phyloP scores from a whole-genome alignment of 495 filamentous ascomycete genomes.

The Daldinia loculata region DNA sequence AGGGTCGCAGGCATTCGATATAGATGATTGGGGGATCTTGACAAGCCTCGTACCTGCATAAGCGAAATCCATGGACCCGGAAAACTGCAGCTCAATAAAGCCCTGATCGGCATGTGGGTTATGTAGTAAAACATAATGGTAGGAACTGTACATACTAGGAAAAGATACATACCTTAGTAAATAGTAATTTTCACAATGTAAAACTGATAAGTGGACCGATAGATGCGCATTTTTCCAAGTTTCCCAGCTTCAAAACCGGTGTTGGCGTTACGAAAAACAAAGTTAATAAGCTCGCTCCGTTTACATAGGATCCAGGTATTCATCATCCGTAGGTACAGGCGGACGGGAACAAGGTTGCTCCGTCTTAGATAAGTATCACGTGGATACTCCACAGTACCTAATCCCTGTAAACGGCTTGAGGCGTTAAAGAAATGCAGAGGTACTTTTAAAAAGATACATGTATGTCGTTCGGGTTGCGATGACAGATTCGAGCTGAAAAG shows the following conservation, averaged over 20 bases:
- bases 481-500: neutral
- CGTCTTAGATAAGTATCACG: neutral
- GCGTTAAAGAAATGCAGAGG: neutral
- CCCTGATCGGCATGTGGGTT: neutral
- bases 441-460: neutral
- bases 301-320: too few species aligned
- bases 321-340: neutral
- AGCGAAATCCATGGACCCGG: constrained; percentile 2
- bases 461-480: neutral
- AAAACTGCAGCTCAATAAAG: neutral
- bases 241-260: too few species aligned
- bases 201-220: neutral
- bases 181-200: too few species aligned
- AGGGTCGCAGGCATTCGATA: neutral
- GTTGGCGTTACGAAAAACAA: too few species aligned
- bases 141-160: too few species aligned
- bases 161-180: too few species aligned
- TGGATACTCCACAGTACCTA: neutral
- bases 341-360: neutral
- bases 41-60: constrained; percentile 30
- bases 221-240: too few species aligned
- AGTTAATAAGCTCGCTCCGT: too few species aligned
- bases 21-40: neutral
- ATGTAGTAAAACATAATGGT: too few species aligned
- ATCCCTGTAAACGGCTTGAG: neutral